Evolutionary conservation across 2,329 filamentous ascomycete genomes (phyloP), one percentile per base, ranked within the genome.

Genomic region (Penicillium sp.): DNA sequence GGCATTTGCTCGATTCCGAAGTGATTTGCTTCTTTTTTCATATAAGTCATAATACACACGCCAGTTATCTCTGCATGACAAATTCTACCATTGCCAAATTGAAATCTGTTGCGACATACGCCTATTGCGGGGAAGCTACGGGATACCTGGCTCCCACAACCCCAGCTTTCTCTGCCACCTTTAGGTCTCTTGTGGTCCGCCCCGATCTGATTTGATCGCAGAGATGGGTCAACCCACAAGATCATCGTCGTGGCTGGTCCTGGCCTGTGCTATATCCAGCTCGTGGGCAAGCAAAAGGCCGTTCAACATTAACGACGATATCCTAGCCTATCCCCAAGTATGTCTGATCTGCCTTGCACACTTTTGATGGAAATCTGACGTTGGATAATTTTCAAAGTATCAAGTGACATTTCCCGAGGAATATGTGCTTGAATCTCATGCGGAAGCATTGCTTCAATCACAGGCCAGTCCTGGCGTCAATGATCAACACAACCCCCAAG

Each of bases 281-380:
- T 76, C 75, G 51, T 71, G 80, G 55, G 81, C 80, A 43, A 81
- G 73, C 64, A 80, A 82, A 64, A 80, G 81, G 61, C 74, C 79
- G 18, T 96, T 96, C 77, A 96, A 87, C 75, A 89, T 96, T 53
- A 86, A 94, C 67, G 90, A 96, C 69, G 92, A 97, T 70, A 74
- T 96, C 47, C 81, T 96, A 53, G 91, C 91, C 16, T 91, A 88
- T 74, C 92, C 92, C 10, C 90, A 94, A 81, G 90, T 93, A 79
- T 60, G 78, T 45, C 29, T 36, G 45, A 42, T 39, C 11, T 19
- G 7, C 8, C 18, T 27, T 34, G n/a, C 8, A 52, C 35, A 10
- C 1, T 26, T 26, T 19, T 11, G 10, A 52, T 14, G 4, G 11
- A 8, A 19, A 4, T 2, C 43, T 53, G 27, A 53, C 23, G 13